Evolutionary conservation across 164 flowering plant genomes (phyloP), one percentile per base, ranked within the genome.

Genomic region (Sedum album): DNA sequence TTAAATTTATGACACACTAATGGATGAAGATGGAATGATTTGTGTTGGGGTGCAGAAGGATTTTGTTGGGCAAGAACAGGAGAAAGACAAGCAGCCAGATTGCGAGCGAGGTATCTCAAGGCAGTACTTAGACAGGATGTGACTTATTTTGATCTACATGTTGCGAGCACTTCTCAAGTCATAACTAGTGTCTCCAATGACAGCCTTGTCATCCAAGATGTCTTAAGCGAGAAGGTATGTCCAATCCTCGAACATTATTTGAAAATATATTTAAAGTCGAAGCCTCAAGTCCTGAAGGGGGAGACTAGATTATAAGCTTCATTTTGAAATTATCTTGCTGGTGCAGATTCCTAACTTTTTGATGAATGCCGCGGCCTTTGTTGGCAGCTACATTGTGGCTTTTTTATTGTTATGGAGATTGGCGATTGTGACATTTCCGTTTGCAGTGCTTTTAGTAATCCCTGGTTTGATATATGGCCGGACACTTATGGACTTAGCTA

Each of bases 11-110:
- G 10, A 38, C 10, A 38, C 41, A 6, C 41, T 38, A 6, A 6
- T 10, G 6, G 41, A 38, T 33, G 41, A 38, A 57, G 15, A 69
- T 60, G 14, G 28, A 46, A 48, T 13, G 4, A 39, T 44, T 44
- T 41, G 46, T 10, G 14, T 17, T 15, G 14, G 44, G 30, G 72
- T 69, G 48, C 42, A 91, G 97, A 91, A 86, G 97, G 92, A 6
- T 90, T 79, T 74, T 92, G 96, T 60, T 92, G 96, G 96, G 76
- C 91, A 66, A 82, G 90, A 79, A 87, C 97, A 23, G 96, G 87
- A 0, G 92, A 88, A 73, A 82, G 96, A 71, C 96, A 86, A 75
- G 88, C 96, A 0, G 69, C 86, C 15, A 82, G 86, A 68, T 81
- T 88, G 87, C 82, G 97, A 74, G 76, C 80, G 1, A 80, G 80